Evolutionary conservation across 106 monocot genomes (phyloP), one percentile per base, ranked within the genome.

Genomic region (Hemerocallis citrina): DNA sequence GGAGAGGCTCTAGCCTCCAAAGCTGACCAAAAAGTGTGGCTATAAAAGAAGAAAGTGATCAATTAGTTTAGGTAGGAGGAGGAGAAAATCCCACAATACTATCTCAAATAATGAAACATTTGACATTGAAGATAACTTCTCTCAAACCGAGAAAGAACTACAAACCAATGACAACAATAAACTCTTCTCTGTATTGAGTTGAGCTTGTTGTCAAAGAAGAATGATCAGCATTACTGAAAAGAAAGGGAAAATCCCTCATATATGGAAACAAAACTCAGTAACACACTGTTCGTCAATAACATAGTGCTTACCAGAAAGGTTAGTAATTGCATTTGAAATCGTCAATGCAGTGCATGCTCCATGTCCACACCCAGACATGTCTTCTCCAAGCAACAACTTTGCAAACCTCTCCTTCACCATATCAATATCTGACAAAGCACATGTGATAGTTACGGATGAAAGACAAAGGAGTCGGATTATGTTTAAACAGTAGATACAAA

Each of bases 351-450:
- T 80, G 61, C 81, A 79, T 12, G 84, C 92, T 17, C 92, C 84
- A 52, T 92, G 84, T 44, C 87, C 92, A 52, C 74, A 75, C 20
- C 87, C 87, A 24, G 86, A 87, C 92, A 87, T 92, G 62, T 92
- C n/a, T n/a, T n/a, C n/a, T n/a, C n/a, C n/a, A n/a, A n/a, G n/a
- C n/a, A n/a, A n/a, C n/a, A n/a, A n/a, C 92, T 92, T 92, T 21
- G 92, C 68, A 62, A 92, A 92, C 58, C 87, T 83, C 77, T 92
- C 92, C 75, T 83, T 92, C 92, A 92, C 86, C 92, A 92, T 92
- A 41, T 86, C 92, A 35, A 81, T 57, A 23, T 92, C 92, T 92
- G 47, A 31, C 21, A 6, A 38, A 6, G 37, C 11, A 38, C 37
- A 38, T 6, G 11, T 6, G 7, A 38, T 6, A 38, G 11, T 38